Conservation (phyloP, 2,329 filamentous ascomycete species). For the Diaporthe batatas region DNA sequence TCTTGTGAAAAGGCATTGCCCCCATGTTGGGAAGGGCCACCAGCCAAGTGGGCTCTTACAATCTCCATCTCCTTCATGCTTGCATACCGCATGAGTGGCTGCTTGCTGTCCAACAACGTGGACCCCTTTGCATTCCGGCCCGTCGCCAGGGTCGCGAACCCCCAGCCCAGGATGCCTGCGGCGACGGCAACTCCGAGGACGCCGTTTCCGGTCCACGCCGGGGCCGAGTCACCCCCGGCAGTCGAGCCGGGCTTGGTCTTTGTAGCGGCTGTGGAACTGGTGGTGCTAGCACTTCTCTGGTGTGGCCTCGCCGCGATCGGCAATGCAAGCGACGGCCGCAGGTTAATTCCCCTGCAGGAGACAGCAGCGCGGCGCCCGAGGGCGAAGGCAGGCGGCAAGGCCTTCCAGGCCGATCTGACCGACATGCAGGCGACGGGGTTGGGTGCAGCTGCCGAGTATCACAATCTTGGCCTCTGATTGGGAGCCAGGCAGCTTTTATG, state of each 20-base stretch:
- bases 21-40: neutral
- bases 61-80: conserved; percentile 58
- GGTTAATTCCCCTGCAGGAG: conserved; percentile 23
- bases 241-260: conserved; percentile 19
- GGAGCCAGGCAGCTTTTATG: conserved; percentile 28
- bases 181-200: conserved; percentile 56
- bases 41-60: conserved; percentile 46
- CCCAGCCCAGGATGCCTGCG: conserved; percentile 58
- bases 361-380: conserved; percentile 22
- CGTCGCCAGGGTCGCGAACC: conserved; percentile 51
- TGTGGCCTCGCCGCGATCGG: conserved; percentile 20
- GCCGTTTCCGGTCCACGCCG: conserved; percentile 50
- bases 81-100: conserved; percentile 54
- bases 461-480: conserved; percentile 37
- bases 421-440: conserved; percentile 40
- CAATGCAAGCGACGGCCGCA: conserved; percentile 35
- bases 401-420: conserved; percentile 39
- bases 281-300: conserved; percentile 36
- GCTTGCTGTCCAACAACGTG: conserved; percentile 48
- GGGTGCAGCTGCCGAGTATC: conserved; percentile 36
- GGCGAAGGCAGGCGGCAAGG: conserved; percentile 29
- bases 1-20: neutral
- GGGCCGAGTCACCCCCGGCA: conserved; percentile 39
- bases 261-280: neutral
- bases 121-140: conserved; percentile 44